phyloP scores from a whole-genome alignment of 306 rosid species.

The Castanopsis chinensis region DNA sequence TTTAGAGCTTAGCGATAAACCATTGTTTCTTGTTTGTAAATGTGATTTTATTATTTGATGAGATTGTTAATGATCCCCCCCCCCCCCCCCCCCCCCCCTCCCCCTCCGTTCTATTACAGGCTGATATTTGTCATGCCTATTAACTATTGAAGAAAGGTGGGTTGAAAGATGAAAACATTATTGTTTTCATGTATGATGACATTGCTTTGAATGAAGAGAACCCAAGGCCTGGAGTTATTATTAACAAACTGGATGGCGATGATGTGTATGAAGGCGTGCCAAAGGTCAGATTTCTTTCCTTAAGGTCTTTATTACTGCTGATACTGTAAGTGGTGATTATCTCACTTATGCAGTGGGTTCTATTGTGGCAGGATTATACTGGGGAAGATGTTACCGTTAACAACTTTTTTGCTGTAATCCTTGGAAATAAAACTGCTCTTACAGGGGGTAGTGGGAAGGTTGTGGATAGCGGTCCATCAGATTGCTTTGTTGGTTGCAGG shows the following conservation, averaged over 20 bases:
- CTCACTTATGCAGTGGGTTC: constrained; percentile 8
- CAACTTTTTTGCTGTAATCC: constrained; percentile 77
- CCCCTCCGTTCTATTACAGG: constrained; percentile 45
- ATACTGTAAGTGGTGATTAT: background rate
- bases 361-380: constrained; percentile 70
- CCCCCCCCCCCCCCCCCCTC: constrained; percentile 1
- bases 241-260: constrained; percentile 78
- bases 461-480: constrained; percentile 80
- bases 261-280: constrained; percentile 96
- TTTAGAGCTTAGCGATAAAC: background rate
- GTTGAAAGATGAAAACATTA: constrained; percentile 85
- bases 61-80: background rate
- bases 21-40: background rate
- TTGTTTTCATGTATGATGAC: constrained; percentile 98
- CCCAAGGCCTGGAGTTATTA: constrained; percentile 88
- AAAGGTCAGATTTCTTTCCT: constrained; percentile 47
- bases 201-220: constrained; percentile 73
- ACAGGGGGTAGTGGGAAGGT: constrained; percentile 94
- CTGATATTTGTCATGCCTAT: constrained; percentile 95
- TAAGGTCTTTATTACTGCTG: background rate
- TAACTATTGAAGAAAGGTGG: constrained; percentile 82
- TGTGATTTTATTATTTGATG: background rate
- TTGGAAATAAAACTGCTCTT: constrained; percentile 79
- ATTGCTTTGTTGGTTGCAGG: background rate
- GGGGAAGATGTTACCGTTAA: constrained; percentile 66